Evolutionary conservation across 192 early-diverging fungal genomes (phyloP).

Genomic region (Irineochytrium annulatum): DNA sequence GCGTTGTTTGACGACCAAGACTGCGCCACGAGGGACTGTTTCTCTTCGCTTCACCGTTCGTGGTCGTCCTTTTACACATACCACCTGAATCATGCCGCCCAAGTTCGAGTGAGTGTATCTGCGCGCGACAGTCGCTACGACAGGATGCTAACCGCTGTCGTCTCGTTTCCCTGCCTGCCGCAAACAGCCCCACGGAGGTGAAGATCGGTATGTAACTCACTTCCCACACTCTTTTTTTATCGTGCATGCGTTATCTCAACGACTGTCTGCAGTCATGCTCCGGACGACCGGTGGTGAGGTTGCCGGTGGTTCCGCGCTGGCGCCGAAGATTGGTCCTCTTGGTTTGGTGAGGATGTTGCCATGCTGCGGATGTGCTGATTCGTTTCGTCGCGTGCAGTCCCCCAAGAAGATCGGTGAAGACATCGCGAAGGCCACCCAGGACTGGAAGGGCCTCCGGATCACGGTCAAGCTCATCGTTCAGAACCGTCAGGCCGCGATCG

Average conservation of each 20-base stretch:
- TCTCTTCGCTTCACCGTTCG: too few relatives aligned
- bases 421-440: conserved; percentile 99
- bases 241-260: background rate
- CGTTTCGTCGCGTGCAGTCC: conserved; percentile 40
- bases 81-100: conserved; percentile 7
- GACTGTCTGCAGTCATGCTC: conserved; percentile 64
- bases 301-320: conserved; percentile 92
- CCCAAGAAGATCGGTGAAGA: conserved; percentile 99
- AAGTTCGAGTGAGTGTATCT: conserved; percentile 3
- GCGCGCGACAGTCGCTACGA: background rate
- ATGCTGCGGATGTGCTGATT: background rate
- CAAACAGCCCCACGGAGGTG: background rate
- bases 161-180: conserved; percentile 1
- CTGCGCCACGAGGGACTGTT: too few relatives aligned
- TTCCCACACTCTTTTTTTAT: background rate
- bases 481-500: conserved; percentile 98
- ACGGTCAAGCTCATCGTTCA: conserved; percentile 98
- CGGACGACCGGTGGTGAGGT: conserved; percentile 98
- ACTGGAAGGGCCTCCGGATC: conserved; percentile 98
- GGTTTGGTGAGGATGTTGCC: conserved; percentile 82
- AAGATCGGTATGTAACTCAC: conserved; percentile 1
- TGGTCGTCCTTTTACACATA: too few relatives aligned
- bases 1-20: too few relatives aligned
- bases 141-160: background rate
- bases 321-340: conserved; percentile 99